phyloP scores from a whole-genome alignment of 2,329 filamentous ascomycete species.

The Penicillium sp. region DNA sequence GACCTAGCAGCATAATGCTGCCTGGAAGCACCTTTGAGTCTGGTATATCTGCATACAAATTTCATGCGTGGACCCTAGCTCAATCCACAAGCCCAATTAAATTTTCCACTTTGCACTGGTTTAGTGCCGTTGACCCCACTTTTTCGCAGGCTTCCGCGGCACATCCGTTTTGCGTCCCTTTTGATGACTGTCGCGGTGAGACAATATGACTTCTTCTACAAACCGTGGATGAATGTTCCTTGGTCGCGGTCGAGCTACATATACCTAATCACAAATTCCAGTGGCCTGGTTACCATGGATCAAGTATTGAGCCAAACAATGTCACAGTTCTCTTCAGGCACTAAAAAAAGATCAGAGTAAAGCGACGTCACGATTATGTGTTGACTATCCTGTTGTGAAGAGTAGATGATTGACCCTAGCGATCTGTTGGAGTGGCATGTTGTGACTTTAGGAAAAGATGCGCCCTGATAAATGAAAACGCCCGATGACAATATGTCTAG shows the following conservation, averaged over 20 bases:
- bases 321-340: not conserved
- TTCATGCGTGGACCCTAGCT: not conserved
- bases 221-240: not conserved
- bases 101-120: slow-evolving; percentile 2
- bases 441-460: not conserved
- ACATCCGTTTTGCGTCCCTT: not conserved
- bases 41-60: no score
- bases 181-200: not conserved
- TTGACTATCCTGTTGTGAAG: not conserved
- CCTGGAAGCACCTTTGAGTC: not conserved
- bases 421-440: no score
- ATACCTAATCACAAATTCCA: not conserved
- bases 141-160: not conserved
- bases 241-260: not conserved
- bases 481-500: no score
- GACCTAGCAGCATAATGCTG: not conserved
- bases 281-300: not conserved
- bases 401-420: not conserved
- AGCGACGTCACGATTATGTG: not conserved
- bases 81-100: not conserved
- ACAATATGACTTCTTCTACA: not conserved
- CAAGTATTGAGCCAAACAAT: not conserved
- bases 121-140: not conserved
- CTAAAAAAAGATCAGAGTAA: not conserved
- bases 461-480: not conserved